Base-by-base conservation (phyloP, 2,329 filamentous ascomycete species). In the Epichloe coenophiala region DNA sequence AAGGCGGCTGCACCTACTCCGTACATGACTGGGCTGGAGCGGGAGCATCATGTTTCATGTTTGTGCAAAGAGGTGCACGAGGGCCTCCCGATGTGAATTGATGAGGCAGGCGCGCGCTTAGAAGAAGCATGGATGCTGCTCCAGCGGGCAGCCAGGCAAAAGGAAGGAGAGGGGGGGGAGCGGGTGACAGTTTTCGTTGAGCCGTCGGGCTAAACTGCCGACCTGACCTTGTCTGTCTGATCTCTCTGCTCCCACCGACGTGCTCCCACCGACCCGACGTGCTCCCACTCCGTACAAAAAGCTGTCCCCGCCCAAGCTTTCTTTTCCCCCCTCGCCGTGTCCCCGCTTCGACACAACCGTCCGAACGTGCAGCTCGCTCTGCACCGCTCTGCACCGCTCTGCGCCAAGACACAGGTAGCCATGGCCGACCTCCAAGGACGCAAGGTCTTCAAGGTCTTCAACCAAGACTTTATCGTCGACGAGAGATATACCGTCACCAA, bases 401-500 rank as follows among this genome's bases (percentile, higher is more conserved):
- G 46, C 33, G 38, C 39, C 15, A 35, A 21, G 31, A 40, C 41
- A 41, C 40, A 47, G 44, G 46, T 49, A 58, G 60, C 53, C 59
- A 70, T 71, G 69, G 59, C 63, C 52, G 68, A 71, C 53, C 65
- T 71, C 43, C 63, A 71, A 58, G 67, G 69, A 65, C 84, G 89
- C 71, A 96, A 95, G 78, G 81, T 91, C 70, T 96, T 95, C 79
- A 95, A 95, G 83, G 90, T 98, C 68, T 98, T 98, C 74, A 96
- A 96, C 77, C 93, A 98, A 67, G 93, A 98, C 74, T 98, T 98
- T 67, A 83, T 96, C 61, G 93, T 97, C 64, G 93, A 97, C 67
- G 91, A 97, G 71, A 84, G 91, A 62, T 98, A 98, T 74, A 95
- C 87, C 58, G 93, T 98, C 58, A 97, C 91, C 58, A 98, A 98